Conservation (phyloP, 352 stramenopile genomes). For the Phytophthora sojae region DNA sequence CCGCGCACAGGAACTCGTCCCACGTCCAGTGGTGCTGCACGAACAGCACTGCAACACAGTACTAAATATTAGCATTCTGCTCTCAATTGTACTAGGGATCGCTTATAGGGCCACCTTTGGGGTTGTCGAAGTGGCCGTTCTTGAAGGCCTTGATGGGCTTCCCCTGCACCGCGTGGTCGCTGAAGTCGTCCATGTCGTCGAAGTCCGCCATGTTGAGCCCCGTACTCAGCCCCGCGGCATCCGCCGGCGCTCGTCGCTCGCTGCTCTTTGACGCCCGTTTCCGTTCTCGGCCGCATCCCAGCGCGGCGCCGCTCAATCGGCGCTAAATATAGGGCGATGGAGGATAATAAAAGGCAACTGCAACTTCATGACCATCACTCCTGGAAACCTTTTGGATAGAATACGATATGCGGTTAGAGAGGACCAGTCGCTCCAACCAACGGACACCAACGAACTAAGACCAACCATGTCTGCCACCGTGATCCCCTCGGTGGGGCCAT, state of each 20-base stretch:
- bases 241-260: conserved; percentile 22
- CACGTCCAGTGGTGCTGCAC: conserved; percentile 89
- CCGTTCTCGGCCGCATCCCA: conserved; percentile 5
- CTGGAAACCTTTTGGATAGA: conserved; percentile 1
- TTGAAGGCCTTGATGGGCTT: conserved; percentile 84
- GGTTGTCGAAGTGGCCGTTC: conserved; percentile 82
- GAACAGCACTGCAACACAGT: conserved; percentile 56
- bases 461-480: too few species aligned
- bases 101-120: conserved; percentile 50
- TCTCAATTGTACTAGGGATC: too few species aligned
- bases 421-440: background rate
- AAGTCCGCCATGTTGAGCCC: conserved; percentile 66
- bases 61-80: too few species aligned
- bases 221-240: conserved; percentile 26
- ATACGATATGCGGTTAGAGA: conserved; percentile 5
- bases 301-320: background rate
- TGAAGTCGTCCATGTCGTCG: conserved; percentile 84
- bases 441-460: too few species aligned
- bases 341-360: conserved; percentile 18
- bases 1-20: conserved; percentile 87
- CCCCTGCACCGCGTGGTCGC: conserved; percentile 78
- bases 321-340: conserved; percentile 17
- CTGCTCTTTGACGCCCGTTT: conserved; percentile 26
- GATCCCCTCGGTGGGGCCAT: too few species aligned
- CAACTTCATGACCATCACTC: conserved; percentile 31